Evolutionary conservation across 345 rosid species (phyloP).

Genomic region (Pistacia integerrima): DNA sequence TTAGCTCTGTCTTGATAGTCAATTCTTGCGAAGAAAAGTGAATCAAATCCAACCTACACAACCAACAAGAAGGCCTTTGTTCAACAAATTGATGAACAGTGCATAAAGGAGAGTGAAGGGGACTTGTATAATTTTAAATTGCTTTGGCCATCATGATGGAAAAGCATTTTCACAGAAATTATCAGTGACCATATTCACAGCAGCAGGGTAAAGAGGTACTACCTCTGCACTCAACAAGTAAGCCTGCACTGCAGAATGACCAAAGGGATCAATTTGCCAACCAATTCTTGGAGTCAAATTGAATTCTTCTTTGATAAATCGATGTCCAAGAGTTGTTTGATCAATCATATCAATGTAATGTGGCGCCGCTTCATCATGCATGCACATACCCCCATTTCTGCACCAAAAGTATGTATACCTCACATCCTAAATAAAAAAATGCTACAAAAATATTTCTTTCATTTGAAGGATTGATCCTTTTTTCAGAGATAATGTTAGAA

Average conservation of each 20-base stretch:
- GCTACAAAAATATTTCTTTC: background rate
- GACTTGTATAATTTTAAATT: background rate
- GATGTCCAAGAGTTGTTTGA: slow-evolving; percentile 59
- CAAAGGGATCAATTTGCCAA: slow-evolving; percentile 63
- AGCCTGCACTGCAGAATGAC: slow-evolving; percentile 60
- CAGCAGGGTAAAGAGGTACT: background rate
- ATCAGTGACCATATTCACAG: background rate
- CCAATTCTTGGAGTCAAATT: slow-evolving; percentile 56
- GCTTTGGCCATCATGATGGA: background rate
- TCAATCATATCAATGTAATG: slow-evolving; percentile 62
- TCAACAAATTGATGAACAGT: slow-evolving; percentile 10
- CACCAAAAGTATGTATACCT: slow-evolving; percentile 19
- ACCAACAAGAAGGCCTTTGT: slow-evolving; percentile 15
- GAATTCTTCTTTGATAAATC: slow-evolving; percentile 46
- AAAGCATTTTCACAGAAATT: background rate
- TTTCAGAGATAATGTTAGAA: background rate
- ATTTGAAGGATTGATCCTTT: background rate
- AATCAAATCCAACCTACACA: slow-evolving; percentile 57
- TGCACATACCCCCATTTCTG: slow-evolving; percentile 63
- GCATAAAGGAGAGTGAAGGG: background rate
- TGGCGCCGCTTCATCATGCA: slow-evolving; percentile 53
- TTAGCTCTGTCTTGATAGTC: slow-evolving; percentile 61
- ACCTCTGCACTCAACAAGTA: slow-evolving; percentile 57
- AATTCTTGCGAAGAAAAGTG: slow-evolving; percentile 49
- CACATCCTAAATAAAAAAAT: slow-evolving; percentile 1